Evolutionary conservation across 2,329 filamentous ascomycete genomes (phyloP), one percentile per base, ranked within the genome.

Genomic region (Botrytis porri): DNA sequence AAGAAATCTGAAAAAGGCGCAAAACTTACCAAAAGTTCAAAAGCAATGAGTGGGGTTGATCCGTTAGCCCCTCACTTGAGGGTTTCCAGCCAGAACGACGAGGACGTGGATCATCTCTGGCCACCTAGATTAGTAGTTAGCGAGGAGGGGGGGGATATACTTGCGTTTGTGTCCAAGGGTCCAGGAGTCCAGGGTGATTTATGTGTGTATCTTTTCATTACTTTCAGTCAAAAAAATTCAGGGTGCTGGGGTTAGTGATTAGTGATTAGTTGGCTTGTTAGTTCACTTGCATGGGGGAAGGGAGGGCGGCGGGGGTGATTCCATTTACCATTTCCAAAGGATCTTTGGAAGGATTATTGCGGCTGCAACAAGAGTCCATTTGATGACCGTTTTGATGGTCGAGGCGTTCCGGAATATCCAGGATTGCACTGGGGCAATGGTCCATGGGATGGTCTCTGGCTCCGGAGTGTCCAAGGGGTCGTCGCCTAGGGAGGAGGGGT

Each of bases 21-120:
- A 41, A 20, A 57, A 10, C 48, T 41, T 41, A 67, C 48, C 35
- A 25, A 41, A 41, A 41, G 7, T 32, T 37, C n/a, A 3, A 32
- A 29, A 20, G 29, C 4, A 10, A 8, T 32, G 16, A 32, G 25
- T n/a, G 9, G 35, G 9, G 1, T 67, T 57, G 48, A 57, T 57
- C 48, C 65, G 65, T 67, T 29, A 57, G 65, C 65, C 54, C 48
- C 65, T 57, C 65, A 67, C 48, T 67, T 67, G 65, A 67, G 65
- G 65, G 48, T 67, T 39, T 37, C 65, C 65, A 67, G 48, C 65
- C 65, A 67, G 65, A 57, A 67, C 65, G 35, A 57, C 65, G 65
- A 22, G 65, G 65, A 41, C 65, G 65, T 67, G 65, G 48, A 67
- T 67, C 48, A 57, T 57, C 48, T 57, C 65, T 39, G 65, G 65